Evolutionary conservation across 129 eudicot genomes (phyloP), one percentile per base, ranked within the genome.

Genomic region (Saussurea involucrata): DNA sequence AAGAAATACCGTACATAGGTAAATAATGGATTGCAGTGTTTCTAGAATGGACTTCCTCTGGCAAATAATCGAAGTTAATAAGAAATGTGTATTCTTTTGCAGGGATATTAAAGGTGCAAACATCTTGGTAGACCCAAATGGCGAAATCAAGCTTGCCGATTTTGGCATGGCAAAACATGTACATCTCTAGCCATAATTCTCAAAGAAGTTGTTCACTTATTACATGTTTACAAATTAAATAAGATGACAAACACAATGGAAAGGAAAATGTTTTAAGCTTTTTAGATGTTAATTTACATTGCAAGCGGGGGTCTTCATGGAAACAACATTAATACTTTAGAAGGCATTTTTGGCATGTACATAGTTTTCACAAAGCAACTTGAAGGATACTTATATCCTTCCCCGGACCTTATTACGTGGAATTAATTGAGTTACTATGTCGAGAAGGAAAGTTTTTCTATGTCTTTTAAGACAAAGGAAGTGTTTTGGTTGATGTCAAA

Each of bases 161-260:
- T 95, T 95, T 72, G 99, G 97, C 87, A 90, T 95, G 99, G 99
- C 97, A 60, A 95, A 95, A 86, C 99, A 92, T 86, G 99, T 95
- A 91, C 68, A 75, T 76, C 6, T 42, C 60, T 36, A 25, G 13
- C 24, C 40, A 5, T 22, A 12, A 18, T 66, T 33, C 24, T 18
- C 12, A 20, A 12, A 61, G 34, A 34, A 53, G 61, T 49, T 49
- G 17, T 7, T 5, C 3, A 53, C 22, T 4, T 49, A 8, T 17
- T 40, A 40, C 3, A 2, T 40, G 10, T 40, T 40, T n/a, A n/a
- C n/a, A n/a, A n/a, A n/a, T n/a, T n/a, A n/a, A n/a, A n/a, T n/a
- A n/a, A n/a, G n/a, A n/a, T n/a, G n/a, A n/a, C n/a, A n/a, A n/a
- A n/a, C n/a, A n/a, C n/a, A n/a, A n/a, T n/a, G n/a, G n/a, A n/a